Percentiles rank a stretch among this genome's conserved stretches.
Conservation (phyloP, 164 flowering plant genomes). For the Magnolia changhungtana region DNA sequence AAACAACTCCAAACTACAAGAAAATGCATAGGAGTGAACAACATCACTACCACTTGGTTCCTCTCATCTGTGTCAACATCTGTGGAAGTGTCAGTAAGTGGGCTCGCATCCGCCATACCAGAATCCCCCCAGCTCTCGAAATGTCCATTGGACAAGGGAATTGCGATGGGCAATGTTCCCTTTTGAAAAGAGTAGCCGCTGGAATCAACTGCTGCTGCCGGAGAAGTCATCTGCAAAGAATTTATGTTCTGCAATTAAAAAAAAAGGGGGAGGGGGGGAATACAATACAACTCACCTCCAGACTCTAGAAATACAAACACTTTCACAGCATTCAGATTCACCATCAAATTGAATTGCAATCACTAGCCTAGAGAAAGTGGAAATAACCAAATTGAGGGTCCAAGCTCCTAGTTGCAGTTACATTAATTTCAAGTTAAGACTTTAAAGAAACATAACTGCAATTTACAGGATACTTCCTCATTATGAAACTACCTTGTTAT, state of each 20-base stretch:
- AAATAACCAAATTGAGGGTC: background rate
- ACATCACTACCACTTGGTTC: constrained; percentile 39
- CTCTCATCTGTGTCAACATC: constrained; percentile 75
- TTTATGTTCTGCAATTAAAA: background rate
- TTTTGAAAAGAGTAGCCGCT: constrained; percentile 10
- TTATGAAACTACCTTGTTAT: background rate
- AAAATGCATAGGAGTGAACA: background rate
- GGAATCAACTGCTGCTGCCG: background rate
- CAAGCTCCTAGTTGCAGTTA: background rate
- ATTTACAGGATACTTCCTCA: background rate
- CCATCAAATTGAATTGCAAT: no score
- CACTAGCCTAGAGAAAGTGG: background rate
- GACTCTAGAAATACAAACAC: background rate
- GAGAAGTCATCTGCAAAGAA: constrained; percentile 1
- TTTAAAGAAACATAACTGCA: no score
- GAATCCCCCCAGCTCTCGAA: constrained; percentile 81
- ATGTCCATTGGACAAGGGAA: constrained; percentile 33
- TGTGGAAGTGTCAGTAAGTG: constrained; percentile 80
- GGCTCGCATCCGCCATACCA: constrained; percentile 67
- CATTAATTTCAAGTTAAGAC: no score
- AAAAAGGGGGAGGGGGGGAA: background rate
- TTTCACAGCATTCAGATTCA: no score
- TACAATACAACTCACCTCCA: background rate
- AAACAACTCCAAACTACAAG: background rate
- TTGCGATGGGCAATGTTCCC: constrained; percentile 31